Evolutionary conservation across 345 rosid species (phyloP), one percentile per base, ranked within the genome.

Genomic region (Lepidium africanum): DNA sequence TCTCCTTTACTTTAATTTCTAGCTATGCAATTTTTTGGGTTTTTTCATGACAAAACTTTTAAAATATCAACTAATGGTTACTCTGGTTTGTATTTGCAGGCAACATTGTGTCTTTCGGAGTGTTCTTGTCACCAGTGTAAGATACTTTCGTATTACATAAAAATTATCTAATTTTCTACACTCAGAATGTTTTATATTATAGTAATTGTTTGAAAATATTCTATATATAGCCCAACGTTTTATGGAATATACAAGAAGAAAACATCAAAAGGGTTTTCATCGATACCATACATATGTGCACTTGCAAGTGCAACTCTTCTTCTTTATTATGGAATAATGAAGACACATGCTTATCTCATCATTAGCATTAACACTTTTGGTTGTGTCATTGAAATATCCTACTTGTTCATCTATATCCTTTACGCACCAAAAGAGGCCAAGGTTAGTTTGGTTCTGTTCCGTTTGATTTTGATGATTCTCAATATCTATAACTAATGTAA

Each of bases 51-150:
- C 17, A 30, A 25, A 43, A 45, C 9, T 30, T 30, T 7, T 5
- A 5, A 5, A 5, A 30, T 30, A 30, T 30, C 33, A 30, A 30
- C 43, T 13, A 59, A 63, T 46, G n/a, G 8, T 41, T 12, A 58
- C 10, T 36, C 7, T 12, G 11, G 15, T 23, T 42, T 2, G 42
- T 61, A 21, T 71, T 38, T 65, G 17, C 72, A 87, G 96, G 98
- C 60, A 89, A 89, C 77, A 86, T 89, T 32, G 73, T 85, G 10
- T 82, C 91, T 10, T 81, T 83, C 64, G 32, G 87, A 68, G 87
- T 86, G 59, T 86, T 81, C 82, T 79, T 92, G 82, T 79, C 98
- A 4, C 98, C 98, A 21, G 55, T 87, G 95, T 92, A 82, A 86
- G 92, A 51, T 3, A 47, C 10, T n/a, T 38, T 32, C 56, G 11